A percentile compares a stretch with the other conserved stretches of the same genome.
These are phyloP conservation scores for Nicotiana tomentosiformis DNA, from an alignment of 257 asterid genomes.

Conservation along the genomic window DNA sequence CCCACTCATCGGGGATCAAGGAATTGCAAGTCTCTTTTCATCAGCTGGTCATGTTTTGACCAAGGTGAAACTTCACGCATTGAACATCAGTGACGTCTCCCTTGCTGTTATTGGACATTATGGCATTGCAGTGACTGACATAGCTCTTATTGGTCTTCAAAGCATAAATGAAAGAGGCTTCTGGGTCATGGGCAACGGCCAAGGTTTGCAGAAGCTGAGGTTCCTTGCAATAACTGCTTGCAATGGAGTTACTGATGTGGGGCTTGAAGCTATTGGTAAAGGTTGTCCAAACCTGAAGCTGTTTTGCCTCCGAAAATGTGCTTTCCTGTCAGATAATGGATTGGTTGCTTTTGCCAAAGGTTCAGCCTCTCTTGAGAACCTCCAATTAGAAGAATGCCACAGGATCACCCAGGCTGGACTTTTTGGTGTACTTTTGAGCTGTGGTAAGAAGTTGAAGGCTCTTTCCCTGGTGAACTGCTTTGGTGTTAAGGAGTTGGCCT, in stretches of 20 bases:
- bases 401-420: constrained; percentile 72
- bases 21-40: constrained; percentile 60
- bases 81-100: constrained; percentile 62
- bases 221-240: constrained; percentile 57
- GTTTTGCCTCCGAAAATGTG: constrained; percentile 45
- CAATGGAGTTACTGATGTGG: constrained; percentile 65
- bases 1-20: constrained; percentile 64
- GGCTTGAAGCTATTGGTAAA: constrained; percentile 54
- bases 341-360: constrained; percentile 51
- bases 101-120: constrained; percentile 90
- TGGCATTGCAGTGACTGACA: constrained; percentile 59
- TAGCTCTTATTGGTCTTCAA: constrained; percentile 46
- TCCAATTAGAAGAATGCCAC: constrained; percentile 68
- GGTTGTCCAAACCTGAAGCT: constrained; percentile 68
- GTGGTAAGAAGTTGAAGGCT: constrained; percentile 52
- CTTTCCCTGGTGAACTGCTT: constrained; percentile 59
- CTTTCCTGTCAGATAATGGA: constrained; percentile 68
- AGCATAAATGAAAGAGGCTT: constrained; percentile 84
- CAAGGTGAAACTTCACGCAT: constrained; percentile 53
- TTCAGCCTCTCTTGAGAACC: constrained; percentile 52
- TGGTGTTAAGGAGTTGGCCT: constrained; percentile 51
- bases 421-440: constrained; percentile 52
- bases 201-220: constrained; percentile 68
- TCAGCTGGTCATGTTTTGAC: constrained; percentile 53
- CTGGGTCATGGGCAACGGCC: constrained; percentile 95